A percentile compares a stretch with the other conserved stretches of the same genome.
phyloP scores from a whole-genome alignment of 805 yeast species.

The Candida ulmi region DNA sequence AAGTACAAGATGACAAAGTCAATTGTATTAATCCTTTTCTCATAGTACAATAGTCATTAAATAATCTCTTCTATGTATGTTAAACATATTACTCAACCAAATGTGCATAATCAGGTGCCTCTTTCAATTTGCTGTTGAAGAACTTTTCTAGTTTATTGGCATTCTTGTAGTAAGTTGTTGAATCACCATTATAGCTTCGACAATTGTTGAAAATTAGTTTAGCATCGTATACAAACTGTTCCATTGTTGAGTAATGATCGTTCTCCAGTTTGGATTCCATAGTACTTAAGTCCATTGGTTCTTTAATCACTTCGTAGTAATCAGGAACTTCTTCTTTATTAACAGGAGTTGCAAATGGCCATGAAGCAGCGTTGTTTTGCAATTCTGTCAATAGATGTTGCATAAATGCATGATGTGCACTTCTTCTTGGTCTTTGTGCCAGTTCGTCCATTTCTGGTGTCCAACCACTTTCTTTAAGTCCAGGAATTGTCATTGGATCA shows the following conservation, averaged over 20 bases:
- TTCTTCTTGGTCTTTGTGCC: constrained; percentile 90
- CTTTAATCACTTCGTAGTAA: constrained; percentile 92
- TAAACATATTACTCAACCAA: constrained; percentile 46
- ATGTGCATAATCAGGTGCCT: constrained; percentile 87
- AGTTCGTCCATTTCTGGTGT: constrained; percentile 96
- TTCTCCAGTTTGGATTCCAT: constrained; percentile 93
- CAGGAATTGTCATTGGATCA: constrained; percentile 87
- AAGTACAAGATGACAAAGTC: no score
- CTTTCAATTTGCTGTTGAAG: constrained; percentile 74
- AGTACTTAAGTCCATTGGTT: constrained; percentile 95
- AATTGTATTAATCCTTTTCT: no score
- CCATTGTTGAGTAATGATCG: constrained; percentile 86
- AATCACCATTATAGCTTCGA: constrained; percentile 86
- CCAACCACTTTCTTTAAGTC: constrained; percentile 94
- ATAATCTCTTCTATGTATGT: no score
- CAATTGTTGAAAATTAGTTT: constrained; percentile 85
- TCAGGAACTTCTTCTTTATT: constrained; percentile 92
- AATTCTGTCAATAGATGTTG: constrained; percentile 80
- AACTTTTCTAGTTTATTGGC: constrained; percentile 93
- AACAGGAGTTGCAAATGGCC: constrained; percentile 97
- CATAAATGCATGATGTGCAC: constrained; percentile 94
- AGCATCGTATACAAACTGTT: constrained; percentile 86
- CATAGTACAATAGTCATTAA: no score
- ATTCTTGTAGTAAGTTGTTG: constrained; percentile 91
- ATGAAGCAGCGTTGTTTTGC: constrained; percentile 92